Evolutionary conservation across 2,329 filamentous ascomycete genomes (phyloP).

Genomic region (Metarhizium rileyi): DNA sequence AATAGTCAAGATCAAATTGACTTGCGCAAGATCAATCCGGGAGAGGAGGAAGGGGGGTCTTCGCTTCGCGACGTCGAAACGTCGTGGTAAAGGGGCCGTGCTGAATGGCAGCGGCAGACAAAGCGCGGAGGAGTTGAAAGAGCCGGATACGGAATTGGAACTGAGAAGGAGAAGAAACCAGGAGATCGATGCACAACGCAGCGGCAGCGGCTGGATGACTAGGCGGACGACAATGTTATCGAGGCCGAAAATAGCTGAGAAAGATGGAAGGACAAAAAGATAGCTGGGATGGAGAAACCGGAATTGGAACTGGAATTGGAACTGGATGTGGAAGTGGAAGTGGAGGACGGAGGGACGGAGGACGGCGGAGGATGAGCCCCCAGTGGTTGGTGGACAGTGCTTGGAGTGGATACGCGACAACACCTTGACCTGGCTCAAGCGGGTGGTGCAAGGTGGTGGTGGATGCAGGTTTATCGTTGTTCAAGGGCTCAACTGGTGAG

Average conservation of each 20-base stretch:
- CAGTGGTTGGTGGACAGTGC: background rate
- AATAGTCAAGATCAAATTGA: conserved; percentile 8
- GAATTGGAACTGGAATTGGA: background rate
- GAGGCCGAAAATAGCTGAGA: conserved; percentile 4
- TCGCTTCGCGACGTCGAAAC: conserved; percentile 2
- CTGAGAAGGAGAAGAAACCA: background rate
- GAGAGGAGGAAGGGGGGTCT: background rate
- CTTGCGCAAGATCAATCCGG: conserved; percentile 8
- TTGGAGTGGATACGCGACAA: background rate
- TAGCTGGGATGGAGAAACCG: conserved; percentile 4
- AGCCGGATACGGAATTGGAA: background rate
- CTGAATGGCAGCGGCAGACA: background rate
- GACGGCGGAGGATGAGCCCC: conserved; percentile 2
- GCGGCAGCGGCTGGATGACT: conserved; percentile 2
- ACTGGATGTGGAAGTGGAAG: conserved; percentile 3
- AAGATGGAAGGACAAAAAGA: conserved; percentile 7
- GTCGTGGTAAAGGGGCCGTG: conserved; percentile 6
- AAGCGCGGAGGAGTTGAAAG: background rate
- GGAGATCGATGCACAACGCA: background rate
- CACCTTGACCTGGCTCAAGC: background rate
- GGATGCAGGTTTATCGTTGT: too few species aligned
- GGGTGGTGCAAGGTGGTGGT: too few species aligned
- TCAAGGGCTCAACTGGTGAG: too few species aligned
- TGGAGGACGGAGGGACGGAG: conserved; percentile 1
- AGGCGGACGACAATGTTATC: conserved; percentile 1